Conservation (phyloP, 805 yeast genomes). For the Metschnikowia aberdeeniae region DNA sequence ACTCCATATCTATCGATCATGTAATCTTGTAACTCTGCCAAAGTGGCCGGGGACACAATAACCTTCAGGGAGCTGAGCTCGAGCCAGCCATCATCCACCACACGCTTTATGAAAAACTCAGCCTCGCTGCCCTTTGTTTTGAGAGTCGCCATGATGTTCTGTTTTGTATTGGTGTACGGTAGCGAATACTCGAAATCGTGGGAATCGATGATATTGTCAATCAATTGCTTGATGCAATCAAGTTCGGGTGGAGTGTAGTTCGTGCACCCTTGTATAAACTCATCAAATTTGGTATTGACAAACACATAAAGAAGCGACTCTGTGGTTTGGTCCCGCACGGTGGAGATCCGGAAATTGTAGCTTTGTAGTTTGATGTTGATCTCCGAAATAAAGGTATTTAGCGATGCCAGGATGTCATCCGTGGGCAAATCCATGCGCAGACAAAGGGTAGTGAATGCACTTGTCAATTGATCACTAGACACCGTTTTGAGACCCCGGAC, state of each 20-base stretch:
- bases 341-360: slow-evolving; percentile 43
- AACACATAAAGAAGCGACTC: slow-evolving; percentile 33
- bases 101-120: slow-evolving; percentile 31
- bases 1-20: slow-evolving; percentile 42
- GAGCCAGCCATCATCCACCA: slow-evolving; percentile 55
- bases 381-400: slow-evolving; percentile 19
- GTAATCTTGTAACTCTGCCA: slow-evolving; percentile 46
- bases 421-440: slow-evolving; percentile 9
- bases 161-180: slow-evolving; percentile 33
- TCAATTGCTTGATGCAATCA: slow-evolving; percentile 40
- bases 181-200: slow-evolving; percentile 32
- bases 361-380: slow-evolving; percentile 31
- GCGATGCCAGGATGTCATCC: slow-evolving; percentile 2
- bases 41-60: slow-evolving; percentile 36
- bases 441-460: slow-evolving; percentile 7
- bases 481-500: slow-evolving; percentile 11
- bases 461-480: slow-evolving; percentile 6
- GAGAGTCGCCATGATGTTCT: slow-evolving; percentile 21
- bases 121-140: slow-evolving; percentile 35
- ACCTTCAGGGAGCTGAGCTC: slow-evolving; percentile 28
- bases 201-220: slow-evolving; percentile 44
- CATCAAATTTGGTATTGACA: slow-evolving; percentile 39
- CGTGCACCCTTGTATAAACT: slow-evolving; percentile 38
- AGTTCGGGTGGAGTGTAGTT: slow-evolving; percentile 35
- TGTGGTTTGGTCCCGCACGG: slow-evolving; percentile 32